Evolutionary conservation across 768 basidiomycete genomes (phyloP), one percentile per base, ranked within the genome.

Genomic region (Leucocoprinus birnbaumii): DNA sequence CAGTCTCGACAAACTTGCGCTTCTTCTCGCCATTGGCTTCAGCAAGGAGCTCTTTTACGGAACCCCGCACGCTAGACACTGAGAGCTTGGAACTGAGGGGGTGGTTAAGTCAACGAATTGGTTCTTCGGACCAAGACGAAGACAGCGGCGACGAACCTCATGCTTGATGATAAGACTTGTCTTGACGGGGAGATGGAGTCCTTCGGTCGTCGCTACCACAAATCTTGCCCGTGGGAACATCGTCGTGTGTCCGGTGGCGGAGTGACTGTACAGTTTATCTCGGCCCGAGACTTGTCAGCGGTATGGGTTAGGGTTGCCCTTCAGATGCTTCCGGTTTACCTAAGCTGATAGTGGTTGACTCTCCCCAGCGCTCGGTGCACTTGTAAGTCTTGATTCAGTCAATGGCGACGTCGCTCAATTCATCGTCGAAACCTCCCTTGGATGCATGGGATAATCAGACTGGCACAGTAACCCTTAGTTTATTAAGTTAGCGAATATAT

Each of bases 51-150:
- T 93, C 91, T 75, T 91, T 91, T 76, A 98, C 84, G 69, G 91
- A 93, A 78, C 86, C 87, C 87, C 97, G 96, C 92, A 99, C 96
- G 87, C 94, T 96, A 88, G 94, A 85, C 85, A 96, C 95, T 88
- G 91, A 92, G 74, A 97, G 89, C 81, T 96, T 97, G 70, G 80
- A 83, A 65, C 73, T 67, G 66, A 68, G 71, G 44, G 19, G 18
- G n/a, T n/a, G n/a, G 35, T 16, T 25, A 27, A 4, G n/a, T 47
- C 18, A 38, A 47, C 19, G 3, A 4, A 6, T 13, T 22, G 3
- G 8, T 18, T 46, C 27, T 14, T 60, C 19, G 14, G 31, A 10
- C 10, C 25, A 16, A 18, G 25, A 26, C 43, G 21, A 41, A 38
- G 38, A 11, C 41, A 53, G 16, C 50, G 14, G 34, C 13, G 35